Conservation (phyloP, 163 green algal genomes). For the Chloroidium sp. region DNA sequence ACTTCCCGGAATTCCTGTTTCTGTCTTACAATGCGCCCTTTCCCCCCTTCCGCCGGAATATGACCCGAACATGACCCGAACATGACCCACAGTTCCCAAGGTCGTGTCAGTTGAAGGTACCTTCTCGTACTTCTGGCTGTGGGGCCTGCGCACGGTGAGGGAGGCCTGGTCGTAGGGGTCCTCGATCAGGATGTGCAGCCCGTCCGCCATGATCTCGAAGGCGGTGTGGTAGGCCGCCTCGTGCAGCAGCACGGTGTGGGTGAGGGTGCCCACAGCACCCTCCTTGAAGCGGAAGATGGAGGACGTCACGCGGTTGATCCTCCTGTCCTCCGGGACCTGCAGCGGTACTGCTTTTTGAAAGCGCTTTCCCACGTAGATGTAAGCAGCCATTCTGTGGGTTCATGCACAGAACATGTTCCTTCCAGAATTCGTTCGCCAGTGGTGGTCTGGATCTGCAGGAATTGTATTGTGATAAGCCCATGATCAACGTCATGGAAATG, state of each 20-base stretch:
- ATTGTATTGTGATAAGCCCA: no score
- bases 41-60: no score
- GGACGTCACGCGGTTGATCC: constrained; percentile 2
- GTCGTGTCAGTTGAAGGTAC: background rate
- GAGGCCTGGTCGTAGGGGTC: background rate
- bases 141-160: background rate
- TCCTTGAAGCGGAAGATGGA: constrained; percentile 1
- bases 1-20: no score
- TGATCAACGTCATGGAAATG: no score
- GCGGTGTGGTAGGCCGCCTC: constrained; percentile 2
- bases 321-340: constrained; percentile 8
- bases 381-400: no score
- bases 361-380: no score
- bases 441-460: no score
- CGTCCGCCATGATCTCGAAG: constrained; percentile 18
- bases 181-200: constrained; percentile 5
- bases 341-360: no score
- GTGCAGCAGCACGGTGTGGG: constrained; percentile 9
- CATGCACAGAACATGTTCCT: no score
- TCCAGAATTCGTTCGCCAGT: no score
- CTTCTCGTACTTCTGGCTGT: background rate
- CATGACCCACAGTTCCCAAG: background rate
- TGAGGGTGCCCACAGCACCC: constrained; percentile 2
- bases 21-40: no score
- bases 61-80: background rate